Percentiles rank a stretch among this genome's conserved stretches.
Conservation (phyloP, 305 asterid genomes). For the Nicotiana rustica region DNA sequence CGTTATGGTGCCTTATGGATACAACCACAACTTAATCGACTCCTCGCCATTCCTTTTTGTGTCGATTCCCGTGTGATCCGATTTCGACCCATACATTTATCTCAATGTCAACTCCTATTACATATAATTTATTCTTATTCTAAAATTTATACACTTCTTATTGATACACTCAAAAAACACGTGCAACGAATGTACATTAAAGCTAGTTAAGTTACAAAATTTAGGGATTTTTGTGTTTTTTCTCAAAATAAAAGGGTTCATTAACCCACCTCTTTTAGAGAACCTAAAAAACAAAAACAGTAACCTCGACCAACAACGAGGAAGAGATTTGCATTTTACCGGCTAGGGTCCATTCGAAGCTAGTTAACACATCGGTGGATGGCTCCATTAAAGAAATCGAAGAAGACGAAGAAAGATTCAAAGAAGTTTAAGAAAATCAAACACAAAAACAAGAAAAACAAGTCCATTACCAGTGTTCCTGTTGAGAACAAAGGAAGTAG, state of each 20-base stretch:
- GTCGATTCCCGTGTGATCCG: too few relatives aligned
- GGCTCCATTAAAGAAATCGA: slow-evolving; percentile 76
- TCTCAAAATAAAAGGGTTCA: background rate
- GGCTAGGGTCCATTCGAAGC: background rate
- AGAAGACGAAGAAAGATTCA: slow-evolving; percentile 60
- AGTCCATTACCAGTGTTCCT: slow-evolving; percentile 47
- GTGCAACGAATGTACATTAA: too few relatives aligned
- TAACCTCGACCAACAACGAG: background rate
- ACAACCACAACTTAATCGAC: too few relatives aligned
- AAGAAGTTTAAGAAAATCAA: slow-evolving; percentile 62
- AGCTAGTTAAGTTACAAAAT: too few relatives aligned
- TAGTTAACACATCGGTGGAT: slow-evolving; percentile 29
- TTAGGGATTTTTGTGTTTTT: too few relatives aligned
- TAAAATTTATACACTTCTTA: too few relatives aligned
- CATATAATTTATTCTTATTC: too few relatives aligned
- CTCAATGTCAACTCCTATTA: too few relatives aligned
- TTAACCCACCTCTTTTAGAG: background rate
- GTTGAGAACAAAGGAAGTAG: slow-evolving; percentile 67
- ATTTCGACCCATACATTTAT: too few relatives aligned
- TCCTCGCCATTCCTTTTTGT: too few relatives aligned
- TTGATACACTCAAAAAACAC: too few relatives aligned
- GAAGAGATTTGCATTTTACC: background rate
- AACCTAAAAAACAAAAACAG: background rate
- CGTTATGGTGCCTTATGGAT: too few relatives aligned
- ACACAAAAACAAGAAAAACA: slow-evolving; percentile 59